phyloP scores from a whole-genome alignment of 1,139 yeast species.

The Yamadazyma dendronema region DNA sequence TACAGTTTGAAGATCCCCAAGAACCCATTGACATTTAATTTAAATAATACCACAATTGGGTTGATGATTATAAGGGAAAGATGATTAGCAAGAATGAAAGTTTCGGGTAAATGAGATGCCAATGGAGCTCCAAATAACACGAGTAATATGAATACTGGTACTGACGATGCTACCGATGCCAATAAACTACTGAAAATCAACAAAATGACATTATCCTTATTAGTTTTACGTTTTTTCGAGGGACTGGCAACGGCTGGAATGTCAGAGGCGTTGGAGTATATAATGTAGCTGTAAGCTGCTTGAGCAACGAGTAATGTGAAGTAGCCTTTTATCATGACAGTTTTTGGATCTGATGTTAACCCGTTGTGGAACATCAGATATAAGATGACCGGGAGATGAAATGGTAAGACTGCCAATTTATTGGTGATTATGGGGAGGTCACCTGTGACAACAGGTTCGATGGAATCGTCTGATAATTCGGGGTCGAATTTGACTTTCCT shows the following conservation, averaged over 20 bases:
- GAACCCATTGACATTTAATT: slow-evolving; percentile 46
- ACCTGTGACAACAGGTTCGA: slow-evolving; percentile 5
- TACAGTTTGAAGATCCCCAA: slow-evolving; percentile 22
- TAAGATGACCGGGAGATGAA: slow-evolving; percentile 44
- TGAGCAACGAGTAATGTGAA: slow-evolving; percentile 25
- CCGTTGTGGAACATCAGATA: slow-evolving; percentile 39
- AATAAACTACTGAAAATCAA: slow-evolving; percentile 37
- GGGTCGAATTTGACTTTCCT: slow-evolving; percentile 17
- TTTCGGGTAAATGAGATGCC: slow-evolving; percentile 52
- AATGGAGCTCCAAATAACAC: slow-evolving; percentile 89
- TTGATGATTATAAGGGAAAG: slow-evolving; percentile 58
- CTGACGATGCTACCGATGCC: slow-evolving; percentile 43
- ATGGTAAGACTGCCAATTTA: slow-evolving; percentile 28
- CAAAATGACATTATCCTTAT: slow-evolving; percentile 30
- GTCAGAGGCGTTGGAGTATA: slow-evolving; percentile 8
- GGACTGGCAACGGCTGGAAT: slow-evolving; percentile 4
- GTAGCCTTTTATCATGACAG: slow-evolving; percentile 29
- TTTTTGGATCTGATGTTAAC: slow-evolving; percentile 28
- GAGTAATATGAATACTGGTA: slow-evolving; percentile 51
- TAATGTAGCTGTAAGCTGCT: slow-evolving; percentile 26
- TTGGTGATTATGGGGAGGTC: slow-evolving; percentile 8
- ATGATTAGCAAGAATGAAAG: slow-evolving; percentile 65
- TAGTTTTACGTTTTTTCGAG: slow-evolving; percentile 17
- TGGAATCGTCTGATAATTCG: slow-evolving; percentile 10
- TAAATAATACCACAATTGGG: slow-evolving; percentile 63